phyloP scores from a whole-genome alignment of 1,284 basidiomycete genomes.

The Ceratobasidium sp. region DNA sequence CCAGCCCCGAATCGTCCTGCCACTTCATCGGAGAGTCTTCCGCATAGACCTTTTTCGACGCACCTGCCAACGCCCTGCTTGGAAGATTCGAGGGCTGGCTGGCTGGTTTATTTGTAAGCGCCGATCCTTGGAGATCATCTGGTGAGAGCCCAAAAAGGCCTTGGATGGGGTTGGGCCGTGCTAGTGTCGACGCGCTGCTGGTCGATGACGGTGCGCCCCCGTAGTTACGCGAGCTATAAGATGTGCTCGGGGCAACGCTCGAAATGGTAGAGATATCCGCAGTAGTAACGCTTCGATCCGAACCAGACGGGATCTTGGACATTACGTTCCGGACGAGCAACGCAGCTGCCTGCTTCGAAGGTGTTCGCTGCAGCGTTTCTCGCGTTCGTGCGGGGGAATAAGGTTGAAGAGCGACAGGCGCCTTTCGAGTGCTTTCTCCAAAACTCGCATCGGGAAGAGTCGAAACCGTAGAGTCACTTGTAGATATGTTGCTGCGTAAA shows the following conservation, averaged over 20 bases:
- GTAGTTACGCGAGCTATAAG: conserved; percentile 27
- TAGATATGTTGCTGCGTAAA: conserved; percentile 14
- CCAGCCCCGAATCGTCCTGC: conserved; percentile 36
- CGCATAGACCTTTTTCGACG: conserved; percentile 25
- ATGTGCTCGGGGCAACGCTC: conserved; percentile 38
- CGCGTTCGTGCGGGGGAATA: conserved; percentile 29
- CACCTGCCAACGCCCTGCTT: background rate
- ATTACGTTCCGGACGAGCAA: conserved; percentile 27
- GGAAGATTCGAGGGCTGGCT: background rate
- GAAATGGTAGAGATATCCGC: conserved; percentile 25
- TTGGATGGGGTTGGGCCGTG: conserved; percentile 27
- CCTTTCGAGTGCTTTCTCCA: conserved; percentile 8
- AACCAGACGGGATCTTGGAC: conserved; percentile 24
- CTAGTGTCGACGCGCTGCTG: conserved; percentile 14
- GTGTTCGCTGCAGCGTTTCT: conserved; percentile 30
- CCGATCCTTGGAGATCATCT: conserved; percentile 34
- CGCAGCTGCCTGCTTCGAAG: conserved; percentile 35
- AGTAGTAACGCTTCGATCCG: conserved; percentile 17
- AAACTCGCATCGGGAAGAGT: conserved; percentile 28
- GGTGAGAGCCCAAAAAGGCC: conserved; percentile 37
- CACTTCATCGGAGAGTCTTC: conserved; percentile 41
- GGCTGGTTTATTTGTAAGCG: conserved; percentile 15
- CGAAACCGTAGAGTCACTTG: conserved; percentile 29
- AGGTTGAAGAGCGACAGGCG: conserved; percentile 20
- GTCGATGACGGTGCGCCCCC: conserved; percentile 26